phyloP scores from a whole-genome alignment of 202 grass and related monocot species.

The Cymbopogon flexuosus region DNA sequence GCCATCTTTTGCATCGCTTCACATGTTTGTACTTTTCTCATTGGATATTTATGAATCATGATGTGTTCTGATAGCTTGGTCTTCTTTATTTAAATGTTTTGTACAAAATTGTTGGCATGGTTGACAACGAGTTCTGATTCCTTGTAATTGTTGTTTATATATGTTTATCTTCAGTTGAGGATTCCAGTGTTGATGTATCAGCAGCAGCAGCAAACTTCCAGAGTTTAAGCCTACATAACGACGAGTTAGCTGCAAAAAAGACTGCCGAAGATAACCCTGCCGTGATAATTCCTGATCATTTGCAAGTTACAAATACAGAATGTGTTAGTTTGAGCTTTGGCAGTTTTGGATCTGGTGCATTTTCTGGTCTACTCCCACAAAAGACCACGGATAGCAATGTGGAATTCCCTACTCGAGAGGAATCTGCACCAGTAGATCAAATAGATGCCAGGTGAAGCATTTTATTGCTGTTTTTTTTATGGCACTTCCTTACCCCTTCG shows the following conservation, averaged over 20 bases:
- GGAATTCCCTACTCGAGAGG: slow-evolving; percentile 41
- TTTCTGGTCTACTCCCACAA: slow-evolving; percentile 76
- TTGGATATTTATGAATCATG: slow-evolving; percentile 2
- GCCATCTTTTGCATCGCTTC: neutral
- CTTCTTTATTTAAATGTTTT: neutral
- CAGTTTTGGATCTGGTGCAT: slow-evolving; percentile 92
- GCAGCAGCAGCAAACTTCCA: slow-evolving; percentile 56
- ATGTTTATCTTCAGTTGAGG: slow-evolving; percentile 46
- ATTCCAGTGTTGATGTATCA: slow-evolving; percentile 46
- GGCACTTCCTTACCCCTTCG: neutral
- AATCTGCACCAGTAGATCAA: slow-evolving; percentile 61
- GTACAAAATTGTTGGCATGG: neutral
- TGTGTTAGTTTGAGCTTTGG: slow-evolving; percentile 91
- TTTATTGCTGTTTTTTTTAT: slow-evolving; percentile 7
- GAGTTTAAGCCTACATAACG: slow-evolving; percentile 64
- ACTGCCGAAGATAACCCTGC: slow-evolving; percentile 70
- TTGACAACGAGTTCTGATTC: neutral
- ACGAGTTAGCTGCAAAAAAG: slow-evolving; percentile 47
- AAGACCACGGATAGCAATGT: slow-evolving; percentile 48
- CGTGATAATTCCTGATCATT: slow-evolving; percentile 97
- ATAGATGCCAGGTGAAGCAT: slow-evolving; percentile 50
- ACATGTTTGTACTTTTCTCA: neutral
- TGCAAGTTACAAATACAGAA: slow-evolving; percentile 80
- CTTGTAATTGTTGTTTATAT: neutral
- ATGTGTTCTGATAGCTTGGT: slow-evolving; percentile 4